phyloP scores from a whole-genome alignment of 148 eudicot genomes.

The Rhododendron vialii region DNA sequence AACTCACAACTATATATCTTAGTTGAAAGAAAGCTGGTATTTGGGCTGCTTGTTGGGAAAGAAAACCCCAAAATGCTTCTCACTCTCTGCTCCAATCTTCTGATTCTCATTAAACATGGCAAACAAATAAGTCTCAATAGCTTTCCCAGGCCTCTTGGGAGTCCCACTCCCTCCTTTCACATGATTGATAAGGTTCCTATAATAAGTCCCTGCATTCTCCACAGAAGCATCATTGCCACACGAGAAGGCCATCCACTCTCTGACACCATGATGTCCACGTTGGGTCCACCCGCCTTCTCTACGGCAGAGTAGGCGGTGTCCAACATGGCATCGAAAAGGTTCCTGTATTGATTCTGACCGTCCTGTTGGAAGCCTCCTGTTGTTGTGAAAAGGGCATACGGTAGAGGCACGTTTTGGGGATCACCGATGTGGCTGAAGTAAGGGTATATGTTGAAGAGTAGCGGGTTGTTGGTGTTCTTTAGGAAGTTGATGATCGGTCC shows the following conservation, averaged over 20 bases:
- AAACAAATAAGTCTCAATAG: background rate
- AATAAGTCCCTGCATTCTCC: background rate
- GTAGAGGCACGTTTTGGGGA: background rate
- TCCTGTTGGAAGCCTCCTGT: background rate
- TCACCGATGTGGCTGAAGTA: background rate
- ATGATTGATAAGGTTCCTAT: background rate
- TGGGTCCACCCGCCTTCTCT: background rate
- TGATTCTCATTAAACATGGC: background rate
- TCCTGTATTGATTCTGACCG: background rate
- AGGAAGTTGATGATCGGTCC: background rate
- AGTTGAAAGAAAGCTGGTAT: background rate
- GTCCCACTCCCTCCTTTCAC: background rate
- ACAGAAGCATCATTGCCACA: background rate
- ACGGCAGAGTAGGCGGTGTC: background rate
- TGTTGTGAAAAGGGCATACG: background rate
- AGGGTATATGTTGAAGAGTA: background rate
- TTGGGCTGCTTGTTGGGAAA: background rate
- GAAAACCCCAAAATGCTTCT: background rate
- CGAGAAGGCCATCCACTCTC: background rate
- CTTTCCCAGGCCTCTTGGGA: background rate
- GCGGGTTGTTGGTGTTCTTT: background rate
- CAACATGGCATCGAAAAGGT: background rate
- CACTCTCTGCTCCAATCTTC: background rate
- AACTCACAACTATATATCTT: background rate
- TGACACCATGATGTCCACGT: background rate